A percentile compares a stretch with the other conserved stretches of the same genome.
Evolutionary conservation across 768 basidiomycete species (phyloP).

Genomic region (Auricularia sp.): DNA sequence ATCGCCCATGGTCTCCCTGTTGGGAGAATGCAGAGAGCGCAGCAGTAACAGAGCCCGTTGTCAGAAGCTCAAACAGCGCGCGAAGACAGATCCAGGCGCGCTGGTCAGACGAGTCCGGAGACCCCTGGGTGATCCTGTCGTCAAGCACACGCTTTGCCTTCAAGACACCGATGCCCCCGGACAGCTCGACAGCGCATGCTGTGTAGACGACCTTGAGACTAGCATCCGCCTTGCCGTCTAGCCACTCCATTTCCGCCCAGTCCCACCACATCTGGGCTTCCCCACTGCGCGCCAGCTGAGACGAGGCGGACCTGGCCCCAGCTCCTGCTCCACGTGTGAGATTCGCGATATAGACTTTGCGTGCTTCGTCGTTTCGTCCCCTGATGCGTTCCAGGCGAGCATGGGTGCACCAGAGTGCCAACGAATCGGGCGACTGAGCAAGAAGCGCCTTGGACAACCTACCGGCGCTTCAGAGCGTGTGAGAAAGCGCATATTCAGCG

Average conservation of each 20-base stretch:
- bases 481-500: background rate
- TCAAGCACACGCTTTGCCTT: constrained; percentile 58
- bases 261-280: constrained; percentile 60
- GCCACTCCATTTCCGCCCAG: constrained; percentile 82
- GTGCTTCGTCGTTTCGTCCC: constrained; percentile 54
- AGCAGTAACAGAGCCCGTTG: constrained; percentile 25
- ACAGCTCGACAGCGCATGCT: constrained; percentile 43
- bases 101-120: constrained; percentile 40
- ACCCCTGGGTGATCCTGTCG: constrained; percentile 28
- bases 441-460: constrained; percentile 61
- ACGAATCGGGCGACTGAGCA: constrained; percentile 43
- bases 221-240: constrained; percentile 38
- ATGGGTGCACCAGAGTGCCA: constrained; percentile 65
- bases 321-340: background rate
- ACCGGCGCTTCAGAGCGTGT: constrained; percentile 38
- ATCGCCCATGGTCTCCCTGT: constrained; percentile 8
- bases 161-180: constrained; percentile 39
- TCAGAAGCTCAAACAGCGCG: constrained; percentile 55
- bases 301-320: constrained; percentile 34
- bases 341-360: constrained; percentile 62
- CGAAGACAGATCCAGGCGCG: constrained; percentile 59
- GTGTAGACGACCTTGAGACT: constrained; percentile 46
- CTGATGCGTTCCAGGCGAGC: constrained; percentile 62
- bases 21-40: constrained; percentile 32
- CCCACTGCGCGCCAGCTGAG: constrained; percentile 29